Evolutionary conservation across 2,329 filamentous ascomycete species (phyloP), one percentile per base, ranked within the genome.

Genomic region (Metarhizium guizhouense): DNA sequence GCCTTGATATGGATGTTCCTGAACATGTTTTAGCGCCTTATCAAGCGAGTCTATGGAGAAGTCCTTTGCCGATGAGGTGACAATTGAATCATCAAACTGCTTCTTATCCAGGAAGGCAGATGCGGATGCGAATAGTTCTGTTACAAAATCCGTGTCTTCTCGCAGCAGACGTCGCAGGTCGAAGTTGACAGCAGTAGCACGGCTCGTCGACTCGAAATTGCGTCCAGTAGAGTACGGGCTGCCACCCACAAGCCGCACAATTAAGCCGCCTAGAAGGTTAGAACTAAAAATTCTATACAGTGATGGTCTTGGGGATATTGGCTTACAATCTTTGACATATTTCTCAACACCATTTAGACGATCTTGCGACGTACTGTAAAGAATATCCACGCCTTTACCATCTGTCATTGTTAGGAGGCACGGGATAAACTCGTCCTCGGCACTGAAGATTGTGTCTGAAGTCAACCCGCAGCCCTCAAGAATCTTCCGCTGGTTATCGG

Each of bases 351-450:
- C 56, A 3, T 69, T 65, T 4, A 69, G 53, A 40, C 70, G 60
- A 8, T 67, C 61, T 51, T 70, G 70, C 0, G 76, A 74, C 0
- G 77, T 68, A 58, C 78, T 76, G 53, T 78, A 77, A 2, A 79
- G 65, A 3, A 78, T 57, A 48, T 80, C 73, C 2, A 77, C 63
- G 13, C 70, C 70, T 34, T 59, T 60, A 3, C 62, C 64, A 14
- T 57, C 58, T 1, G 73, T 76, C 18, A 67, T 54, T 0, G 65
- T 58, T 30, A 67, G 60, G 38, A 78, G 58, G 3, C 60, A 53
- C 0, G 63, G 59, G 10, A 71, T 67, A 18, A 74, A 71, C 18
- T 60, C 63, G 30, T 70, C 63, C 30, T 69, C 66, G 0, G 64
- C 67, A 32, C 70, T 64, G 3, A 81, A 59, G 13, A 80, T 74